Base-by-base conservation (phyloP, 164 flowering plant species). In the Stephania japonica region DNA sequence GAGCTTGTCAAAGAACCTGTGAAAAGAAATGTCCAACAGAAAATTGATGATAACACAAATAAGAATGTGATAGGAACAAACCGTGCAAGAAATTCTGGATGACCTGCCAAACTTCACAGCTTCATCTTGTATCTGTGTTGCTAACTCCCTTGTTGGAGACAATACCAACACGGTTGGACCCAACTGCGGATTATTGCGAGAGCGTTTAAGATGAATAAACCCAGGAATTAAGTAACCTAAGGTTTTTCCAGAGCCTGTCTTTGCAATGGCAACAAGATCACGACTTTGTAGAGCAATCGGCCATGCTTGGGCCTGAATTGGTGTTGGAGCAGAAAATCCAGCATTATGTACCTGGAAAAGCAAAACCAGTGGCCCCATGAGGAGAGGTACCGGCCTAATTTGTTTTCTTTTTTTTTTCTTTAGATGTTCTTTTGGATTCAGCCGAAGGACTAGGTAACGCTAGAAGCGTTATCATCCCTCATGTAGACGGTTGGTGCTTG, bases 241-340 rank as follows among this genome's bases (percentile, higher is more conserved):
- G 32, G 98, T 94, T 81, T 94, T 94, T 47, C 98, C 98, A 0
- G 97, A 94, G 25, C 98, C 98, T 5, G 98, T 94, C 84, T 92
- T 91, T 21, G 98, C 98, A 82, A 94, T 81, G 65, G 96, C 98
- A 16, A 94, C 95, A 24, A 94, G 85, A 78, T 94, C 98, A 72
- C 91, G 94, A 70, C 84, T 75, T 77, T 87, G 88, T 32, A 94
- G 81, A 74, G 93, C 96, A 80, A 94, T 81, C 32, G 98, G 97
- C 94, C 97, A 91, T 70, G 98, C 84, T 79, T 92, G 97, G 26
- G 97, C 97, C 82, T 94, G 97, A 73, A 94, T 91, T 72, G 98
- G 98, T 70, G 97, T 90, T 56, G 98, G 98, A 42, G 90, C 82
- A 72, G 96, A 78, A 75, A 91, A 94, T 47, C 98, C 98, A 61